Evolutionary conservation across 202 grass and related monocot species (phyloP).

Genomic region (Cymbopogon flexuosus): DNA sequence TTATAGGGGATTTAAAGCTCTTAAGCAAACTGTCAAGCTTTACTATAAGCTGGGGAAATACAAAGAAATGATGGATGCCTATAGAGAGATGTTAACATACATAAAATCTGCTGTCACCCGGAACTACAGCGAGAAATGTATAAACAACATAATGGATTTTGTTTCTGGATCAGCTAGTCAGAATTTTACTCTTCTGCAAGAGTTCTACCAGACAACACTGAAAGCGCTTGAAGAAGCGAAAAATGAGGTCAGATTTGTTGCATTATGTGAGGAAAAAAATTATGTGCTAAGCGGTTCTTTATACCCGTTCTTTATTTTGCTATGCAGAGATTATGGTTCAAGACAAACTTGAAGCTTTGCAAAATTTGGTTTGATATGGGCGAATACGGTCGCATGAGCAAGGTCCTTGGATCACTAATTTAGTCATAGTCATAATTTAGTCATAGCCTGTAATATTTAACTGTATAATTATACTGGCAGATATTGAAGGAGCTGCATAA

Average conservation of each 20-base stretch:
- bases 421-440: not conserved
- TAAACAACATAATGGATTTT: constrained; percentile 99
- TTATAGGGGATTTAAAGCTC: constrained; percentile 92
- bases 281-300: not conserved
- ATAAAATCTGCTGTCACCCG: constrained; percentile 96
- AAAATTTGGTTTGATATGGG: constrained; percentile 99
- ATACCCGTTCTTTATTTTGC: constrained; percentile 31
- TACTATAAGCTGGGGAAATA: constrained; percentile 91
- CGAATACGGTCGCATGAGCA: constrained; percentile 96
- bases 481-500: constrained; percentile 95
- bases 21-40: constrained; percentile 98
- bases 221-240: constrained; percentile 96
- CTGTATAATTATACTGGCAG: constrained; percentile 39
- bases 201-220: constrained; percentile 94
- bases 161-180: constrained; percentile 97
- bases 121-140: constrained; percentile 99
- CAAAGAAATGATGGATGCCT: constrained; percentile 95
- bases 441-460: not conserved
- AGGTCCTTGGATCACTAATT: constrained; percentile 47
- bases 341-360: constrained; percentile 97
- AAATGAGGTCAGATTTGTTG: constrained; percentile 64
- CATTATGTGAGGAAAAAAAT: not conserved
- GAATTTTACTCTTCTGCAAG: constrained; percentile 86
- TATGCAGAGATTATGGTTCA: constrained; percentile 94
- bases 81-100: constrained; percentile 97